Percentiles rank a stretch among this genome's conserved stretches.
phyloP scores from a whole-genome alignment of 2,329 filamentous ascomycete species.

The Xylaria sp. region DNA sequence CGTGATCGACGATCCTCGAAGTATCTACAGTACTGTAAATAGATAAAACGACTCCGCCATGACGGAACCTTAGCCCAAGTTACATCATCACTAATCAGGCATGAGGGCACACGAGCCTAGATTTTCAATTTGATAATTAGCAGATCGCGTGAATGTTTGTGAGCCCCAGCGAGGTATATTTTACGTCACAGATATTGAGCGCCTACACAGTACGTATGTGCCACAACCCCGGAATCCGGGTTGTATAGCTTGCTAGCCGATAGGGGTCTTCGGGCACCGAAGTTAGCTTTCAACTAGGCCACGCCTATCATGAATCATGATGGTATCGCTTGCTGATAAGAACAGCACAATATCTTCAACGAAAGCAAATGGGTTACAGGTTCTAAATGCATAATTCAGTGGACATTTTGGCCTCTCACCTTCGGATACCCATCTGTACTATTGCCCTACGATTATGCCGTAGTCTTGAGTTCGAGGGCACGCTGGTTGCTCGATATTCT shows the following conservation, averaged over 20 bases:
- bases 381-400: not conserved
- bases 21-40: not conserved
- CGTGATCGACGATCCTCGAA: slow-evolving; percentile 7
- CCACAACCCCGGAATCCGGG: not conserved
- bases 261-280: slow-evolving; percentile 9
- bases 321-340: not conserved
- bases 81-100: slow-evolving; percentile 4
- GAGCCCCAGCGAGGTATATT: slow-evolving; percentile 2
- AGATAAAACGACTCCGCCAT: not conserved
- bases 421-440: slow-evolving; percentile 1
- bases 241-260: not conserved
- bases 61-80: not conserved
- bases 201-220: not conserved
- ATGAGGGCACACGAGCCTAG: slow-evolving; percentile 21
- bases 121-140: slow-evolving; percentile 8
- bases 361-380: not conserved
- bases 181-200: slow-evolving; percentile 22
- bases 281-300: not conserved
- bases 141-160: slow-evolving; percentile 5
- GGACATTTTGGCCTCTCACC: not conserved
- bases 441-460: not conserved
- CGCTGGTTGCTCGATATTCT: not conserved
- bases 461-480: not conserved
- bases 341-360: not conserved
- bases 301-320: not conserved